Conservation (phyloP, 495 filamentous ascomycete genomes). For the Niebla homalea region DNA sequence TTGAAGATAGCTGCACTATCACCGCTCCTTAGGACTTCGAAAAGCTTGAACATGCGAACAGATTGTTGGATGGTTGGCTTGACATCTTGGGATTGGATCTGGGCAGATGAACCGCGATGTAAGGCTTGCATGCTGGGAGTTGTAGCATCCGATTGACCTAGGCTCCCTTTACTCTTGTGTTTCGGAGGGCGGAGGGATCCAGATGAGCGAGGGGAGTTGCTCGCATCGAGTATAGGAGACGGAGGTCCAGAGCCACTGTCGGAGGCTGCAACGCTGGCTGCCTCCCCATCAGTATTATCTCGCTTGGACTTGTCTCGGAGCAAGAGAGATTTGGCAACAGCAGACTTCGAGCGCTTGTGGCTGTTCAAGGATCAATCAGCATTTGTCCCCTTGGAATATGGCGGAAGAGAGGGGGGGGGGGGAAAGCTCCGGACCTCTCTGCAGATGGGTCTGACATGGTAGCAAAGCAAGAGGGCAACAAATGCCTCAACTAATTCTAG, state of each 20-base stretch:
- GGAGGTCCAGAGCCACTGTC: conserved; percentile 17
- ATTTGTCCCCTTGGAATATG: background rate
- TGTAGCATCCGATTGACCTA: conserved; percentile 14
- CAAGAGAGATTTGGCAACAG: conserved; percentile 37
- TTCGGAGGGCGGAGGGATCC: conserved; percentile 12
- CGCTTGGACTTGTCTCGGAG: conserved; percentile 36
- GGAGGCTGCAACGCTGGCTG: conserved; percentile 9
- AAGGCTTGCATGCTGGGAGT: conserved; percentile 22
- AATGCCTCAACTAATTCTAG: no score
- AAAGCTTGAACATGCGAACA: conserved; percentile 82
- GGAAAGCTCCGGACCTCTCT: no score
- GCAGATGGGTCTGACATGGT: no score
- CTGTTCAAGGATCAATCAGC: conserved; percentile 15
- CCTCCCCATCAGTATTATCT: conserved; percentile 21
- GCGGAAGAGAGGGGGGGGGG: no score
- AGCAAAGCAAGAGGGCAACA: no score
- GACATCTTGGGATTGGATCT: conserved; percentile 22
- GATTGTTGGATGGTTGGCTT: conserved; percentile 75
- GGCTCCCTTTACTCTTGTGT: conserved; percentile 11
- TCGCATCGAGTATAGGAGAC: conserved; percentile 21
- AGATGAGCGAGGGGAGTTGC: conserved; percentile 15
- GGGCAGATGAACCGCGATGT: conserved; percentile 23
- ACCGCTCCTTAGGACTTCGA: conserved; percentile 79
- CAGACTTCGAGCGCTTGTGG: conserved; percentile 42
- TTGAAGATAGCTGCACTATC: conserved; percentile 83